phyloP scores from a whole-genome alignment of 257 asterid genomes.

The Ilex asprella region DNA sequence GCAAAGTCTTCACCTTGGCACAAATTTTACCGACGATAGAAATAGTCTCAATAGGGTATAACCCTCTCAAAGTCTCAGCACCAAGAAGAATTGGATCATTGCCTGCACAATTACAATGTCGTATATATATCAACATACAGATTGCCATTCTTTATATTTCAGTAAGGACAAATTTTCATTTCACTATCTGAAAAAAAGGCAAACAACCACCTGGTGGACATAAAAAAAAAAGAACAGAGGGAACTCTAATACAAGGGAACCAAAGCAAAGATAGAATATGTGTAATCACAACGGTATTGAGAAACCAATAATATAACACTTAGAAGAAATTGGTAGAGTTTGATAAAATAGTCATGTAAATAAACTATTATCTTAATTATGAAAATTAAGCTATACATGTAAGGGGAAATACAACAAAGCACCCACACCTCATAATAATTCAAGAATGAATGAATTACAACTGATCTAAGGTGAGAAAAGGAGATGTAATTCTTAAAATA shows the following conservation, averaged over 20 bases:
- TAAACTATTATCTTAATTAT: too few relatives aligned
- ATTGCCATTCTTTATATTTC: too few relatives aligned
- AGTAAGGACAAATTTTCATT: too few relatives aligned
- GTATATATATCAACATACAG: not conserved
- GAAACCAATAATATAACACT: not conserved
- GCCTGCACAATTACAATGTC: slow-evolving; percentile 29
- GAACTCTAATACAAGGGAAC: not conserved
- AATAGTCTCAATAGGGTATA: slow-evolving; percentile 82
- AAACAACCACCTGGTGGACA: not conserved
- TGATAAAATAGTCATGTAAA: too few relatives aligned
- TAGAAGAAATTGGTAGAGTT: too few relatives aligned
- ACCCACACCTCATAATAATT: too few relatives aligned
- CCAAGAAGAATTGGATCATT: slow-evolving; percentile 89
- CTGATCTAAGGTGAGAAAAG: too few relatives aligned
- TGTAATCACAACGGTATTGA: not conserved
- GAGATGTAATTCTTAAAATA: too few relatives aligned
- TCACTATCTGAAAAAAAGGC: too few relatives aligned
- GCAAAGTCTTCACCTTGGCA: slow-evolving; percentile 45
- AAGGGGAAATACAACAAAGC: too few relatives aligned
- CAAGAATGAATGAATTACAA: too few relatives aligned
- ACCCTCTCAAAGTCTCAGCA: slow-evolving; percentile 84
- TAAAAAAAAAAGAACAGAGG: not conserved
- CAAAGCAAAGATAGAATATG: not conserved
- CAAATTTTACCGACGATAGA: slow-evolving; percentile 80
- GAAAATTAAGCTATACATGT: too few relatives aligned